These are phyloP conservation scores for Pholiota conissans DNA, from an alignment of 768 basidiomycete genomes.

Conservation along the genomic window DNA sequence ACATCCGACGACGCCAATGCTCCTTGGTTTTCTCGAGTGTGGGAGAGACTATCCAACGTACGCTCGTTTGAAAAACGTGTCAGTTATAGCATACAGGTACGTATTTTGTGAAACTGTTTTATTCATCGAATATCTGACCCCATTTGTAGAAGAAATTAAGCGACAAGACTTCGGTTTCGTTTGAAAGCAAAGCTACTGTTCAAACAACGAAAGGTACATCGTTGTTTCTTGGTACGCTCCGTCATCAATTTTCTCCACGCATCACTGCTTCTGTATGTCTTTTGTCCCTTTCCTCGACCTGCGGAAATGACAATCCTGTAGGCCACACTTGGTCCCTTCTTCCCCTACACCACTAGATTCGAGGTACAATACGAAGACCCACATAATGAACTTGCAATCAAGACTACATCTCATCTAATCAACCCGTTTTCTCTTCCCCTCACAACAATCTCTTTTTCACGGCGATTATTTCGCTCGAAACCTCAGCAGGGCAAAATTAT, in stretches of 20 bases:
- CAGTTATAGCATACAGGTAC: constrained; percentile 19
- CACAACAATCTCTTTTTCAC: constrained; percentile 42
- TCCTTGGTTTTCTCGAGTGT: not conserved
- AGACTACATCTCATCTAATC: constrained; percentile 35
- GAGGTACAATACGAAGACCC: constrained; percentile 49
- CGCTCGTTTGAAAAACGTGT: constrained; percentile 9
- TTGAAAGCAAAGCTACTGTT: constrained; percentile 39
- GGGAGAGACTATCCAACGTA: constrained; percentile 10
- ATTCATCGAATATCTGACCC: not conserved
- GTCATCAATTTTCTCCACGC: constrained; percentile 75
- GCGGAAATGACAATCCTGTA: too few species aligned
- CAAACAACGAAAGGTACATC: constrained; percentile 28
- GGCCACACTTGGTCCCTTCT: constrained; percentile 37
- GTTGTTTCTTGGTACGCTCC: constrained; percentile 64
- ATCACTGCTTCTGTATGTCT: constrained; percentile 43
- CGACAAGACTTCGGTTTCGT: constrained; percentile 41
- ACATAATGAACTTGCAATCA: constrained; percentile 43
- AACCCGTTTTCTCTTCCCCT: constrained; percentile 31
- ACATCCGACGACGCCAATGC: not conserved
- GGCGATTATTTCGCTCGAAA: constrained; percentile 52
- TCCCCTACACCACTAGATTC: constrained; percentile 40
- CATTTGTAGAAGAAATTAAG: constrained; percentile 44
- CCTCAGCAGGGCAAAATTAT: constrained; percentile 47
- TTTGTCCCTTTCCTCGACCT: too few species aligned
- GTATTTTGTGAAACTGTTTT: too few species aligned